Evolutionary conservation across 2,329 filamentous ascomycete genomes (phyloP).

Genomic region (Penicillium hesseltinei): DNA sequence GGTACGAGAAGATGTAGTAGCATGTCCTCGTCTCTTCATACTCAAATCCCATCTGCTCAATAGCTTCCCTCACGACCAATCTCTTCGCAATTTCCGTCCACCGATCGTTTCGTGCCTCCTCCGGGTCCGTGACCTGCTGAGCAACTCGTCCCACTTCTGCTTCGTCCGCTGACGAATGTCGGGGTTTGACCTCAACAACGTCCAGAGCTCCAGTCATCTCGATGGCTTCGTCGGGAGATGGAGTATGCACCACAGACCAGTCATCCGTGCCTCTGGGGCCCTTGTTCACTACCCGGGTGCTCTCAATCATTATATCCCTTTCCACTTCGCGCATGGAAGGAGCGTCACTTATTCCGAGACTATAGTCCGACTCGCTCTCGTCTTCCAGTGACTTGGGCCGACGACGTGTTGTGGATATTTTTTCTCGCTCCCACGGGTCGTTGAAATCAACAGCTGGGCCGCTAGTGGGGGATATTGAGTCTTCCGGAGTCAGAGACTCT

Average conservation of each 20-base stretch:
- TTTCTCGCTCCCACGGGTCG: slow-evolving; percentile 16
- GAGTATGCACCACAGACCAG: slow-evolving; percentile 81
- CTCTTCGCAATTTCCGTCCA: slow-evolving; percentile 99
- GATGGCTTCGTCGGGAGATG: slow-evolving; percentile 33
- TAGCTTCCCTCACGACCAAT: slow-evolving; percentile 79
- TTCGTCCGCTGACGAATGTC: slow-evolving; percentile 52
- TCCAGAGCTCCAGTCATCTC: slow-evolving; percentile 22
- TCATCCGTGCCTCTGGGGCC: slow-evolving; percentile 67
- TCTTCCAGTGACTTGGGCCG: slow-evolving; percentile 4
- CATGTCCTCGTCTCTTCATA: slow-evolving; percentile 87
- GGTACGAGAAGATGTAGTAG: slow-evolving; percentile 90
- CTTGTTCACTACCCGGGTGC: not conserved
- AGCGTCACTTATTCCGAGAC: not conserved
- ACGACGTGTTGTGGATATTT: not conserved
- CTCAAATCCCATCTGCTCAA: slow-evolving; percentile 78
- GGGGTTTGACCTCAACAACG: slow-evolving; percentile 23
- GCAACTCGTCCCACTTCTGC: slow-evolving; percentile 51
- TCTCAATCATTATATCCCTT: not conserved
- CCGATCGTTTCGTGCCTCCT: slow-evolving; percentile 58
- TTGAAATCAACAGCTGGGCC: slow-evolving; percentile 22
- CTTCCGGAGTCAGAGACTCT: slow-evolving; percentile 28
- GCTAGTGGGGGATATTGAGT: slow-evolving; percentile 38
- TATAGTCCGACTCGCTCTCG: slow-evolving; percentile 3
- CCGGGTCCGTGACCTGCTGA: slow-evolving; percentile 44
- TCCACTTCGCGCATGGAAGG: slow-evolving; percentile 7